These are phyloP conservation scores for Scedosporium dehoogii DNA, from an alignment of 2,329 filamentous ascomycete genomes.

Conservation along the genomic window DNA sequence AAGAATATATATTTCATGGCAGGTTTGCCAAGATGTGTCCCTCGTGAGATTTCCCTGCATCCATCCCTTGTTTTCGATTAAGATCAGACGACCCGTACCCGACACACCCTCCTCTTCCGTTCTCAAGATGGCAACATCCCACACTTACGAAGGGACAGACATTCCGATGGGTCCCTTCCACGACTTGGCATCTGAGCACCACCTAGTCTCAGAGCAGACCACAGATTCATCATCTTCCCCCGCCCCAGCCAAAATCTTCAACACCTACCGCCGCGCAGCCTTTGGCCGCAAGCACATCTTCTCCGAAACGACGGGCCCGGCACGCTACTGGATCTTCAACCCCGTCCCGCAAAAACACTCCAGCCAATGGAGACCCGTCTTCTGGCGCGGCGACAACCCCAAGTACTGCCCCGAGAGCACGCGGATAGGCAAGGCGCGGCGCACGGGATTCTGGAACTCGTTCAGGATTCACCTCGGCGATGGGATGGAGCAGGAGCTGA, in stretches of 20 bases:
- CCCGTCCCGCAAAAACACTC: slow-evolving; percentile 12
- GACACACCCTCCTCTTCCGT: not conserved
- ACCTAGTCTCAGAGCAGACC: not conserved
- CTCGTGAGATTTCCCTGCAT: not conserved
- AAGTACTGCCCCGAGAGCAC: slow-evolving; percentile 10
- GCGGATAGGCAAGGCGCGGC: slow-evolving; percentile 7
- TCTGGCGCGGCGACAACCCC: slow-evolving; percentile 12
- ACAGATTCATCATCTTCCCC: not conserved
- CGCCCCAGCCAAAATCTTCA: slow-evolving; percentile 3
- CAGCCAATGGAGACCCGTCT: slow-evolving; percentile 10
- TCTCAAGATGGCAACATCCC: not conserved
- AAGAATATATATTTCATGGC: not conserved
- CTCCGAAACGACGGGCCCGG: slow-evolving; percentile 1
- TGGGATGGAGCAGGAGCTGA: slow-evolving; percentile 10
- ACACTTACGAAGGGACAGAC: not conserved
- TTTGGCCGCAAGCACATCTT: slow-evolving; percentile 12
- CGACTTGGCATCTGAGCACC: not conserved
- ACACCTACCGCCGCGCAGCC: slow-evolving; percentile 8
- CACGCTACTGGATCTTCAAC: slow-evolving; percentile 11
- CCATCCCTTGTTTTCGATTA: not conserved
- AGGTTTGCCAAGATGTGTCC: not conserved
- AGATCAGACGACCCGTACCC: not conserved
- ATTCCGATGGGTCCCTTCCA: not conserved
- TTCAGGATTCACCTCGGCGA: slow-evolving; percentile 11
- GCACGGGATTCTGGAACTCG: slow-evolving; percentile 11